Evolutionary conservation across 305 asterid species (phyloP), one percentile per base, ranked within the genome.

Genomic region (Fraxinus paxiana): DNA sequence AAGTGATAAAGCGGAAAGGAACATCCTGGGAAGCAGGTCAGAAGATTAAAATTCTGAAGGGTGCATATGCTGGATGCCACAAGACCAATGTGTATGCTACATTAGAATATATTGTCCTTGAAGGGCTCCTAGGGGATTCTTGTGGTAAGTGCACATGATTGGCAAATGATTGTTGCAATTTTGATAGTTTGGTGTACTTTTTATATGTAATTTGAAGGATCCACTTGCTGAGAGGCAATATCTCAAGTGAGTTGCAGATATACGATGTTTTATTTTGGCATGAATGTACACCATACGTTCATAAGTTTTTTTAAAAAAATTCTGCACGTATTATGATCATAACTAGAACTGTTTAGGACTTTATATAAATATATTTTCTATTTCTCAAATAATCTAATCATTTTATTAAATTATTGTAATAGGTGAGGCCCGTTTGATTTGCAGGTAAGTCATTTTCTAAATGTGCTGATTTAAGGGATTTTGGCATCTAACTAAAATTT

Each of bases 341-440:
- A 13, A 24, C 22, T 48, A 65, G 24, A 73, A 73, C 59, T 65
- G 28, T 26, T 59, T 26, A 13, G 31, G 24, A 67, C 3, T 35
- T 75, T 12, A 12, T 31, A 18, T 46, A 2, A 43, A 3, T 31
- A 13, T 20, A 41, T 31, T 72, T 24, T 17, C 65, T 71, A 12
- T 69, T 51, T 2, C 70, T 81, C 80, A 56, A 75, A 72, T 67
- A 73, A 46, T 73, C 82, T 85, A 51, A 85, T 85, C 69, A 46
- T 65, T 67, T 51, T 85, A 73, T 63, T 76, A 43, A 24, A 74
- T 73, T 71, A 31, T 74, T 77, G 30, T 78, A 79, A 77, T 76
- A 93, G 98, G 96, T 1, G 96, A 93, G 80, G 92, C 90, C 65
- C 86, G 89, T 35, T 81, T 93, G 69, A 86, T 91, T 81, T 92